phyloP scores from a whole-genome alignment of 805 yeast genomes.

The Pichia nanzhaoensis region DNA sequence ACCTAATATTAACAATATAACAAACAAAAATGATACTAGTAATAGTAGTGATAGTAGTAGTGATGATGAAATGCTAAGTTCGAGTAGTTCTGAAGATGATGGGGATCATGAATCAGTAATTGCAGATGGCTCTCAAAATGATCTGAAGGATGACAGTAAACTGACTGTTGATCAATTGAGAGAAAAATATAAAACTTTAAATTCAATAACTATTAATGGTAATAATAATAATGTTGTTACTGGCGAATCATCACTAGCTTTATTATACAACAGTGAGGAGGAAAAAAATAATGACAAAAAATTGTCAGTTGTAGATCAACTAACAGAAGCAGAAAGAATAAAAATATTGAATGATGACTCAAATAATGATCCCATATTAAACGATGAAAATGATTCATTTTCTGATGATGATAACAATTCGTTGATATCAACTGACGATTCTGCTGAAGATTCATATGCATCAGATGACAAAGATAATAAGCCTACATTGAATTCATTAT shows the following conservation, averaged over 20 bases:
- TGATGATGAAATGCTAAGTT: slow-evolving; percentile 13
- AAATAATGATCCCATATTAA: slow-evolving; percentile 17
- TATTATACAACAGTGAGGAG: slow-evolving; percentile 28
- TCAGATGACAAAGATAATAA: slow-evolving; percentile 18
- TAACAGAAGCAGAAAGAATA: slow-evolving; percentile 23
- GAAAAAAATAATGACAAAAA: background rate
- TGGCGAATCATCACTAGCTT: slow-evolving; percentile 20
- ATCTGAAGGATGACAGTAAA: slow-evolving; percentile 37
- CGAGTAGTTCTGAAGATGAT: slow-evolving; percentile 14
- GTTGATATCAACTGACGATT: slow-evolving; percentile 5
- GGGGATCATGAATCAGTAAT: slow-evolving; percentile 20
- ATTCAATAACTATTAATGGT: slow-evolving; percentile 16
- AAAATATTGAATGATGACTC: slow-evolving; percentile 16
- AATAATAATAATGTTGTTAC: slow-evolving; percentile 7
- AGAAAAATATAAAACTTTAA: slow-evolving; percentile 45
- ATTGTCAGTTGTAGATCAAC: slow-evolving; percentile 20
- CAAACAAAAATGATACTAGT: slow-evolving; percentile 13
- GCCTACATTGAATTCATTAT: slow-evolving; percentile 32
- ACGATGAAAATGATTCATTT: slow-evolving; percentile 11
- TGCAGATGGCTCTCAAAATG: slow-evolving; percentile 12
- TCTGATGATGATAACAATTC: slow-evolving; percentile 16
- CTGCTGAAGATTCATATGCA: slow-evolving; percentile 14
- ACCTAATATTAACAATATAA: background rate
- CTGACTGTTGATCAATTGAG: slow-evolving; percentile 50
- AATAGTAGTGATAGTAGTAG: slow-evolving; percentile 19